Base-by-base conservation (phyloP, 495 filamentous ascomycete species). In the Pyrenopolyporus hunteri region DNA sequence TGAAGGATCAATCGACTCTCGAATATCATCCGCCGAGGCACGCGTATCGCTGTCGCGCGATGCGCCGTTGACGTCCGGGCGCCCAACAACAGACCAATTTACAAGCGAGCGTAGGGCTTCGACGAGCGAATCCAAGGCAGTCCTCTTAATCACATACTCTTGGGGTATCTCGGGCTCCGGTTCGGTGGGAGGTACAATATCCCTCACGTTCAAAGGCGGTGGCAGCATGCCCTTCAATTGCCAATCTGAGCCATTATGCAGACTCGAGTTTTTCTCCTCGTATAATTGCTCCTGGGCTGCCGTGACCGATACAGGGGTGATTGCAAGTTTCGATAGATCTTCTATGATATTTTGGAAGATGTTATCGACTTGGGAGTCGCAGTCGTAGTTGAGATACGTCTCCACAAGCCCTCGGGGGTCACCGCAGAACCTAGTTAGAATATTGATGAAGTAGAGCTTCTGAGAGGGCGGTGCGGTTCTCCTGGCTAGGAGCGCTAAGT, bases 361-460 rank as follows among this genome's bases (percentile, higher is more conserved):
- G 66, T 99, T 98, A 73, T 99, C 95, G 62, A 97, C 80, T 17
- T 90, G 89, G 26, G 92, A 81, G 67, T 98, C 95, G 73, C 95
- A 99, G 68, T 99, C 95, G 64, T 99, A 99, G 71, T 99, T 99
- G 50, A 99, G 83, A 73, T 98, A 99, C 11, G 94, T 87, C 75
- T 99, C 95, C 3, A 99, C 95, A 57, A 99, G 71, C 0, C 91
- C 93, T 31, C 90, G 80, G 3, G 93, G 90, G 69, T 99, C 93
- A 10, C 84, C 87, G 43, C 88, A 90, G 25, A 98, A 77, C 54
- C 93, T 80, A 58, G 91, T 90, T 32, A 99, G 77, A 28, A 98
- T 82, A 45, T 87, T 86, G 75, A 99, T 85, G 57, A 98, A 91
- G 55, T 92, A 92, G 39, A 92, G 85, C 69, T 97, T 98, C 66